Evolutionary conservation across 2,329 filamentous ascomycete species (phyloP), one percentile per base, ranked within the genome.

Genomic region (Cladosporium halotolerans): DNA sequence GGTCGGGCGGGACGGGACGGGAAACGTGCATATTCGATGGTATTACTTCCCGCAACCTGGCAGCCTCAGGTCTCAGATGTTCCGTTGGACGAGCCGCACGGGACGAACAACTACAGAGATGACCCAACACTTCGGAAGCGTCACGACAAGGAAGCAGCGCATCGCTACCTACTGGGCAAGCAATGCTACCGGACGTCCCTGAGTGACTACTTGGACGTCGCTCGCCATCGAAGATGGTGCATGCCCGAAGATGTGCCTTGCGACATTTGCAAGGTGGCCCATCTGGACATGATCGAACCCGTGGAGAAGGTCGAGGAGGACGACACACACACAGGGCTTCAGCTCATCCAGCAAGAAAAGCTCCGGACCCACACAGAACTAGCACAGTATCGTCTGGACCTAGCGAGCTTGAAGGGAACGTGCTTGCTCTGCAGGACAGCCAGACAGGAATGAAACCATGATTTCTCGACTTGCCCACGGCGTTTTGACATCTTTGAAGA

Each of bases 11-110:
- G 52, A 7, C 31, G 52, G 9, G 42, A 52, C 13, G 34, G 52
- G 5, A 23, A 51, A 33, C 9, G 36, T 16, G 46, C 41, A 16
- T 50, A 55, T 46, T 55, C 48, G 33, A 23, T 55, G 4, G 47
- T 55, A 7, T 7, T 55, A 18, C 43, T 55, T 5, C 53, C 34
- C 13, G 18, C 42, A 36, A 50, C 42, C 8, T 55, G 34, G 53
- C 9, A 40, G n/a, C 13, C 36, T 16, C n/a, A 49, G 44, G 31
- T 46, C 44, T 13, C 23, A 18, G 32, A 9, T 18, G 16, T 16
- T 16, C 16, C 16, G 16, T 16, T 16, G 16, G 16, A 16, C 16
- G 16, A 38, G 34, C 34, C 34, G 34, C 34, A 38, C 34, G 10
- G 34, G n/a, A 16, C 16, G 34, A 38, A n/a, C n/a, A 49, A 41